Conservation (phyloP, 2,329 filamentous ascomycete species). For the Neofusicoccum sp. region DNA sequence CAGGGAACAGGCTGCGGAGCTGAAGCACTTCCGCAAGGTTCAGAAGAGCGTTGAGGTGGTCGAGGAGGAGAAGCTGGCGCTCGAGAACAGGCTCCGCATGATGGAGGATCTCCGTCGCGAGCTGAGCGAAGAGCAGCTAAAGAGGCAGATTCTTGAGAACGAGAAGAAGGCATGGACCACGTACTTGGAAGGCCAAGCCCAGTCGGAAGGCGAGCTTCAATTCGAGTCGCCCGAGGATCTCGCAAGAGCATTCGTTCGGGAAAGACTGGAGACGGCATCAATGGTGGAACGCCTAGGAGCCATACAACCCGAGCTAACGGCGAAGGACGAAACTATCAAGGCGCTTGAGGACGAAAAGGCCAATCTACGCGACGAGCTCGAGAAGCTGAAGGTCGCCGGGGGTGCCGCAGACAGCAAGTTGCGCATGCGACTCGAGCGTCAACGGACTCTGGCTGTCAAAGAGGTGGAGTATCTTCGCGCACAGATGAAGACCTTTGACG, state of each 20-base stretch:
- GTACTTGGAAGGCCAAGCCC: slow-evolving; percentile 72
- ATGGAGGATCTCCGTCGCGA: slow-evolving; percentile 76
- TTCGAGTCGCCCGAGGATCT: slow-evolving; percentile 89
- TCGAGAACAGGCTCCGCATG: slow-evolving; percentile 76
- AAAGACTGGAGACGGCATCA: slow-evolving; percentile 76
- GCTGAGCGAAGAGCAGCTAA: slow-evolving; percentile 76
- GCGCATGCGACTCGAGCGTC: slow-evolving; percentile 77
- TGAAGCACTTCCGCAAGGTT: slow-evolving; percentile 78
- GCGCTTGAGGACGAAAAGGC: slow-evolving; percentile 70
- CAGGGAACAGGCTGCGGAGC: slow-evolving; percentile 74
- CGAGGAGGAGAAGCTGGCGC: slow-evolving; percentile 87
- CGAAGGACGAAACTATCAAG: slow-evolving; percentile 76
- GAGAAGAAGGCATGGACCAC: slow-evolving; percentile 85
- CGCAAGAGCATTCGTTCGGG: slow-evolving; percentile 79
- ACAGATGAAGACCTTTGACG: slow-evolving; percentile 83
- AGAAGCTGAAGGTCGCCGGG: slow-evolving; percentile 61
- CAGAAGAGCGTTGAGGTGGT: slow-evolving; percentile 91
- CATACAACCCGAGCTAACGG: slow-evolving; percentile 74
- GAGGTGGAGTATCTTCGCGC: slow-evolving; percentile 93
- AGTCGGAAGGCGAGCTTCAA: slow-evolving; percentile 63
- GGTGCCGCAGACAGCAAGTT: slow-evolving; percentile 65
- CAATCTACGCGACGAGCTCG: slow-evolving; percentile 67
- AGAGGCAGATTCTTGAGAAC: slow-evolving; percentile 84
- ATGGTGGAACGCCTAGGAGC: slow-evolving; percentile 80
- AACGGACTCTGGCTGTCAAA: slow-evolving; percentile 81